These are phyloP conservation scores for Saturnispora ahearnii DNA, from an alignment of 805 yeast species.

Conservation along the genomic window DNA sequence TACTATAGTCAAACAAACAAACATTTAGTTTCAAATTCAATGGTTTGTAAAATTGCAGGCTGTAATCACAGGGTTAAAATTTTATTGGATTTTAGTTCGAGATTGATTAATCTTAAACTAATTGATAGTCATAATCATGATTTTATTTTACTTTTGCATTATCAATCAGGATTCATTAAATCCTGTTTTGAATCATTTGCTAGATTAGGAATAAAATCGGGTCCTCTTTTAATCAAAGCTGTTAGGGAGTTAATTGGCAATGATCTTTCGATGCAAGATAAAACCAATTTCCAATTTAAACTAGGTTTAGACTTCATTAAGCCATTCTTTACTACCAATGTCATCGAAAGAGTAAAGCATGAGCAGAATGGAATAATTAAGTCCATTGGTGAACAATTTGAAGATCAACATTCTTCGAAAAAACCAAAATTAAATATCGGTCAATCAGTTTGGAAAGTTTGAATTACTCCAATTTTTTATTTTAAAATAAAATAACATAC, in stretches of 20 bases:
- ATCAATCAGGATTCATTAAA: constrained; percentile 2
- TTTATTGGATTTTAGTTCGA: neutral
- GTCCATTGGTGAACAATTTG: constrained; percentile 3
- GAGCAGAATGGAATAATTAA: neutral
- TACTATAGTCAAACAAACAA: constrained; percentile 1
- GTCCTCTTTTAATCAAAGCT: constrained; percentile 1
- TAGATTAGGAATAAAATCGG: constrained; percentile 1
- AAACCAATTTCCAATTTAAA: neutral
- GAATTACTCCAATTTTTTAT: neutral
- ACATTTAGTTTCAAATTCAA: neutral
- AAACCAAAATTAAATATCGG: neutral
- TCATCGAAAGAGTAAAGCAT: constrained; percentile 1
- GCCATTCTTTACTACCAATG: constrained; percentile 3
- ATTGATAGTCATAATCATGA: neutral
- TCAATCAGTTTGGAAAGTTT: neutral
- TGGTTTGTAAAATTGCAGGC: neutral
- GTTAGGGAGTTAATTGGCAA: neutral
- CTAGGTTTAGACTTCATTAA: neutral
- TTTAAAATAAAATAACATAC: neutral
- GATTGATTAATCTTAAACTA: neutral
- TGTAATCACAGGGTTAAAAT: neutral
- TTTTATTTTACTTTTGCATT: neutral
- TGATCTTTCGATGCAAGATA: neutral
- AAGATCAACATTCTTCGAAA: neutral
- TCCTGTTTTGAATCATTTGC: constrained; percentile 2